A percentile compares a stretch with the other conserved stretches of the same genome.
These are phyloP conservation scores for Dalechampia spathulata DNA, from an alignment of 441 rosid species.

Conservation along the genomic window DNA sequence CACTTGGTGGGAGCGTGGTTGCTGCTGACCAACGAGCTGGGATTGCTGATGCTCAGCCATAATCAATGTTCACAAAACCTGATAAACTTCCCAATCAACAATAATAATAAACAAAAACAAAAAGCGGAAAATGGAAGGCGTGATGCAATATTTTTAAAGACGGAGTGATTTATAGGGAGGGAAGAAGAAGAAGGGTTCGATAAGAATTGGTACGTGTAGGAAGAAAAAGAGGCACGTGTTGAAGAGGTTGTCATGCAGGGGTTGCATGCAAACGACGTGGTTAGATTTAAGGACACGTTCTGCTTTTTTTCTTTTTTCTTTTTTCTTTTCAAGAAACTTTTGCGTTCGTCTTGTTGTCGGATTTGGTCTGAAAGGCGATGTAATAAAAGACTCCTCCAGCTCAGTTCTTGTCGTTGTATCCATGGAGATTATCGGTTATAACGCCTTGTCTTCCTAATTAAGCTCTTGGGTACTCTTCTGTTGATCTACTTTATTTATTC, in stretches of 20 bases:
- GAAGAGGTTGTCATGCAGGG: slow-evolving; percentile 48
- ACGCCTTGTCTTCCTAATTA: too few relatives aligned
- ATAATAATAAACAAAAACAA: too few relatives aligned
- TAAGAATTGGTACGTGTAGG: slow-evolving; percentile 22
- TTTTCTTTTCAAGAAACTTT: too few relatives aligned
- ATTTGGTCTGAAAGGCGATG: too few relatives aligned
- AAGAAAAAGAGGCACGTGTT: slow-evolving; percentile 41
- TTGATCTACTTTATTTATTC: too few relatives aligned
- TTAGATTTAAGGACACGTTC: slow-evolving; percentile 41
- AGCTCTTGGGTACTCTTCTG: too few relatives aligned
- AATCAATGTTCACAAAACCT: neutral
- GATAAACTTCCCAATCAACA: too few relatives aligned
- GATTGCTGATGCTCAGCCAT: slow-evolving; percentile 51
- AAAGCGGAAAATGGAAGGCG: too few relatives aligned
- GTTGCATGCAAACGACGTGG: slow-evolving; percentile 40
- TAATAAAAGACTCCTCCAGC: too few relatives aligned
- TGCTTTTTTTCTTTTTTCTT: slow-evolving; percentile 15
- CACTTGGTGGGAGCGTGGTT: slow-evolving; percentile 44
- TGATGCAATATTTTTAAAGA: neutral
- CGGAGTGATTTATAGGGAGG: slow-evolving; percentile 19
- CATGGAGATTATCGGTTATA: too few relatives aligned
- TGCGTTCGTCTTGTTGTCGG: too few relatives aligned
- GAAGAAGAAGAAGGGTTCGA: neutral
- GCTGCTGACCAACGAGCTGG: neutral
- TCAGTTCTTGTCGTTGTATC: too few relatives aligned